phyloP scores from a whole-genome alignment of 1,284 basidiomycete genomes.

The Exobasidium rhododendri region DNA sequence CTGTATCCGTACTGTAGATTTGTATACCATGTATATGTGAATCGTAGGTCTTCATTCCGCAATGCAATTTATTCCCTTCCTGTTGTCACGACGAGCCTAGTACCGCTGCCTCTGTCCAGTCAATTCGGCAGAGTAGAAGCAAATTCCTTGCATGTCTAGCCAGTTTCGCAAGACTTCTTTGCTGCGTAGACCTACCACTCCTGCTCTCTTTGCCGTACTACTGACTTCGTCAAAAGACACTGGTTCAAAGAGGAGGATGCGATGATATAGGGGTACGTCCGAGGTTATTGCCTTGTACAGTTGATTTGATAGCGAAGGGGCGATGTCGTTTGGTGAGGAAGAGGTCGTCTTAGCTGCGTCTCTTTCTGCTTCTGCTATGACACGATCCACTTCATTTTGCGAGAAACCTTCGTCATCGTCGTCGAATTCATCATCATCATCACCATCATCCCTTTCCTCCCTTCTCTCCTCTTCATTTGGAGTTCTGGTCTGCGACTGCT shows the following conservation, averaged over 20 bases:
- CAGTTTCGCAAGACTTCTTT: conserved; percentile 9
- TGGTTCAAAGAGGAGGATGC: conserved; percentile 12
- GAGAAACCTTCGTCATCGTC: not conserved
- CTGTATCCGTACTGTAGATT: too few species aligned
- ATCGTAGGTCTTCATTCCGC: too few species aligned
- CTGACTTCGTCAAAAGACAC: conserved; percentile 9
- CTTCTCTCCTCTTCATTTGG: not conserved
- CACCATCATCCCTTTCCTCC: not conserved
- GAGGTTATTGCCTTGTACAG: conserved; percentile 7
- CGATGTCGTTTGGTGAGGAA: not conserved
- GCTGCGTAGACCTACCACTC: not conserved
- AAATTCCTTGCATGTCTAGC: conserved; percentile 8
- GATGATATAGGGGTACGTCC: not conserved
- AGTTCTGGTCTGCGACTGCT: not conserved
- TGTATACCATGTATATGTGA: too few species aligned
- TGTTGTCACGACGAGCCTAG: too few species aligned
- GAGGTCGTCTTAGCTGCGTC: not conserved
- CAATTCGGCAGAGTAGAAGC: conserved; percentile 7
- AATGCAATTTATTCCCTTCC: too few species aligned
- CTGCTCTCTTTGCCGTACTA: conserved; percentile 3
- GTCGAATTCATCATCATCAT: conserved; percentile 3
- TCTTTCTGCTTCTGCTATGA: not conserved
- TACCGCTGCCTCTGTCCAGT: conserved; percentile 7
- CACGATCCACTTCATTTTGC: not conserved
- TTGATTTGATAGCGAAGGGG: not conserved